A percentile compares a stretch with the other conserved stretches of the same genome.
Conservation (phyloP, 2,329 filamentous ascomycete species). For the Aureobasidium sp. region DNA sequence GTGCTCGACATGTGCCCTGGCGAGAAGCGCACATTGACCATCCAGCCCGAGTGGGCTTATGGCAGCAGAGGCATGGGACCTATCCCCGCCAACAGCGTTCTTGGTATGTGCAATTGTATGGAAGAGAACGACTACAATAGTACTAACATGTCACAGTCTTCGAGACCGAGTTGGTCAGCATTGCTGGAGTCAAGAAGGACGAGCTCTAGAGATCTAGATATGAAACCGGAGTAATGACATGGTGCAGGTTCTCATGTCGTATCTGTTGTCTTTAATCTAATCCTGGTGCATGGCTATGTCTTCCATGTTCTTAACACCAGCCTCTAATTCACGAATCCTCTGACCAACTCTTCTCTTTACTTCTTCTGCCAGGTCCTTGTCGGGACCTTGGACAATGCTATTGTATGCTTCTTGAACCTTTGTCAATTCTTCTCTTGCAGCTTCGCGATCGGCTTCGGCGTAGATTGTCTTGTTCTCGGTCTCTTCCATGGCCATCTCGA, state of each 20-base stretch:
- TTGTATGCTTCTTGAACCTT: constrained; percentile 54
- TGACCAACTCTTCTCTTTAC: constrained; percentile 57
- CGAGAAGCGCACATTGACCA: constrained; percentile 92
- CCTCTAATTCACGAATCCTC: constrained; percentile 59
- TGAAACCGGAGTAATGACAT: neutral
- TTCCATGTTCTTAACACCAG: constrained; percentile 56
- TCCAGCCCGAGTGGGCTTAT: constrained; percentile 89
- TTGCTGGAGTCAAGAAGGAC: constrained; percentile 71
- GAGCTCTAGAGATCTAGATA: constrained; percentile 28
- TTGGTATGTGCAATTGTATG: constrained; percentile 61
- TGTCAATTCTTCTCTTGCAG: constrained; percentile 58
- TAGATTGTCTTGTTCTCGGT: constrained; percentile 62
- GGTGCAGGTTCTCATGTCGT: neutral
- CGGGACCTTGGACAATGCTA: constrained; percentile 44
- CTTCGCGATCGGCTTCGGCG: constrained; percentile 59
- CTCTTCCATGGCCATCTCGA: constrained; percentile 59
- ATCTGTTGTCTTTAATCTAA: constrained; percentile 29
- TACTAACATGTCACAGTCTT: constrained; percentile 67
- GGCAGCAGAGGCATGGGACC: constrained; percentile 82
- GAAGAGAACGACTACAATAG: constrained; percentile 28
- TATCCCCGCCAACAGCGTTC: constrained; percentile 84
- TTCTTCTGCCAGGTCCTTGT: constrained; percentile 52
- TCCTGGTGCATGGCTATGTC: constrained; percentile 57
- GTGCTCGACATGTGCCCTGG: constrained; percentile 96
- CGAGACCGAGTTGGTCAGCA: constrained; percentile 89